Conservation (phyloP, 768 basidiomycete species). For the Crucibulum laeve region DNA sequence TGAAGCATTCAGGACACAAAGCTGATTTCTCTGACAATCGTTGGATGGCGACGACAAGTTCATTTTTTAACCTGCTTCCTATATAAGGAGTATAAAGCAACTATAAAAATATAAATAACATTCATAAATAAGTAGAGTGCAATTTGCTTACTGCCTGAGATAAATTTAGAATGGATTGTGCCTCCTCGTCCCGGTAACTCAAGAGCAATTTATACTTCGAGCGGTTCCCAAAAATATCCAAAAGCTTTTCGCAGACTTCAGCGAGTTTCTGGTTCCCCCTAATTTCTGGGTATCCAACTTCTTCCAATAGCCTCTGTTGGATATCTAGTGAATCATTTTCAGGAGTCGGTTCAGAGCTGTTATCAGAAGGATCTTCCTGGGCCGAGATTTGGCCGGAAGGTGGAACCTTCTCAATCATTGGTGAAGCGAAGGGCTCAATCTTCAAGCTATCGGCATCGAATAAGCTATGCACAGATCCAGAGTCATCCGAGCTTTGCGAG, state of each 20-base stretch:
- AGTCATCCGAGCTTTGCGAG: too few relatives aligned
- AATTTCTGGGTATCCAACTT: neutral
- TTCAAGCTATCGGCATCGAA: too few relatives aligned
- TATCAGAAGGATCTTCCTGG: too few relatives aligned
- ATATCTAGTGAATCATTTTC: too few relatives aligned
- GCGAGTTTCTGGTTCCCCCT: too few relatives aligned
- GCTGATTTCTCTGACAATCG: neutral
- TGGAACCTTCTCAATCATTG: too few relatives aligned
- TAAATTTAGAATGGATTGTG: neutral
- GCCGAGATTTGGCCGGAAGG: too few relatives aligned
- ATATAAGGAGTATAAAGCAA: neutral
- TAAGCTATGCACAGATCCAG: too few relatives aligned
- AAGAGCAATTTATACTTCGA: neutral
- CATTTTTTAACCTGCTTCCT: neutral
- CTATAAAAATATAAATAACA: neutral
- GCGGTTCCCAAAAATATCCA: neutral
- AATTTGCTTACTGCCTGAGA: neutral
- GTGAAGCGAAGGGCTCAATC: too few relatives aligned
- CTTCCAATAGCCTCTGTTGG: neutral
- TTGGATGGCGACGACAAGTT: neutral
- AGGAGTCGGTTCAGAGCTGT: too few relatives aligned
- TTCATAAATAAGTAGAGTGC: neutral
- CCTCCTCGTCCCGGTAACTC: neutral
- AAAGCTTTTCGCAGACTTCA: neutral
- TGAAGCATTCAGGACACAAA: constrained; percentile 5